Percentiles rank a stretch among this genome's conserved stretches.
Evolutionary conservation across 2,329 filamentous ascomycete genomes (phyloP).

Genomic region (Apiospora phragmitis): DNA sequence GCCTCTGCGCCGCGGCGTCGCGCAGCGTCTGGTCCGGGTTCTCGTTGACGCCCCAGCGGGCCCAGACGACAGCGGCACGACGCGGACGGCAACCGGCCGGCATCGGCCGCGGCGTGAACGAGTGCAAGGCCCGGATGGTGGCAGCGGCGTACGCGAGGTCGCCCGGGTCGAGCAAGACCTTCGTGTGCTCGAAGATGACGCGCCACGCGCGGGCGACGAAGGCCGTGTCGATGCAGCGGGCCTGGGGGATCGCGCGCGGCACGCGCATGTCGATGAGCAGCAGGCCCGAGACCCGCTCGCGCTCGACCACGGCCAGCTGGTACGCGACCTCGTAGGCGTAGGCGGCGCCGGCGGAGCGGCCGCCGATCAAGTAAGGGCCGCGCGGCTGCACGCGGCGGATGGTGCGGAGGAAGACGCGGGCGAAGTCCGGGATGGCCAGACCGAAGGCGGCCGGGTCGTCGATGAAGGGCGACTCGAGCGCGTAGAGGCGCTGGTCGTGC

Average conservation of each 20-base stretch:
- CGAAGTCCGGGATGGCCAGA: conserved; percentile 21
- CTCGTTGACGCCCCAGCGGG: conserved; percentile 10
- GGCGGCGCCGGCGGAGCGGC: conserved; percentile 55
- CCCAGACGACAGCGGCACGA: not conserved
- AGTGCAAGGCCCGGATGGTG: conserved; percentile 8
- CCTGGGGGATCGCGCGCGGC: not conserved
- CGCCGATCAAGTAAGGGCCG: conserved; percentile 49
- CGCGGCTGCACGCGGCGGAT: conserved; percentile 47
- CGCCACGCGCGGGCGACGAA: conserved; percentile 1
- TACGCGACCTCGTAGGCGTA: conserved; percentile 46
- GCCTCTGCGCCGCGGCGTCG: not conserved
- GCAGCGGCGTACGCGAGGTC: conserved; percentile 3
- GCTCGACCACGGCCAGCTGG: conserved; percentile 33
- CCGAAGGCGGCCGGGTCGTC: conserved; percentile 18
- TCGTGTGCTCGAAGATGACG: conserved; percentile 8
- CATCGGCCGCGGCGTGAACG: conserved; percentile 3
- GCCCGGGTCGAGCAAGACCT: conserved; percentile 1
- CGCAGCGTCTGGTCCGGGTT: conserved; percentile 9
- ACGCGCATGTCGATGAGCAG: conserved; percentile 38
- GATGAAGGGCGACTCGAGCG: conserved; percentile 40
- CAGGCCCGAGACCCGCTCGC: conserved; percentile 37
- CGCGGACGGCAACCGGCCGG: not conserved
- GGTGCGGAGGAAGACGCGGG: conserved; percentile 40
- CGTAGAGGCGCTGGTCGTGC: conserved; percentile 35
- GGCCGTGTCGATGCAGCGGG: not conserved